These are phyloP conservation scores for Gypsophila paniculata DNA, from an alignment of 179 eudicot species.

Conservation along the genomic window DNA sequence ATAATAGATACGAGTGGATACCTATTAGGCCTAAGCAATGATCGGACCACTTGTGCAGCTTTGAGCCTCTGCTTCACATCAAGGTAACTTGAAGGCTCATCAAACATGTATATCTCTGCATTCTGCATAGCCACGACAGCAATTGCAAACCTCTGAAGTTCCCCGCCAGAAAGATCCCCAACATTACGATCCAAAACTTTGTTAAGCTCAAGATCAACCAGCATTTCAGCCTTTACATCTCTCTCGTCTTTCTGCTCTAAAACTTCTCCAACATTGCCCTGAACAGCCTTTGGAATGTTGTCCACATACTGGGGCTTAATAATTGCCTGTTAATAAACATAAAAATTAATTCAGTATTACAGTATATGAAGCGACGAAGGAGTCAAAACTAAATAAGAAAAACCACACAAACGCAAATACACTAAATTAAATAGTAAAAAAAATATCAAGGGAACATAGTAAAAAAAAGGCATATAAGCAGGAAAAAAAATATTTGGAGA, in stretches of 20 bases:
- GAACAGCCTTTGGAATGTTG: slow-evolving; percentile 95
- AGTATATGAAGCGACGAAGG: neutral
- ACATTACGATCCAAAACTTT: slow-evolving; percentile 93
- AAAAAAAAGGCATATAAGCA: neutral
- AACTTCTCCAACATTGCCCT: slow-evolving; percentile 89
- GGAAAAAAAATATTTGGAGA: neutral
- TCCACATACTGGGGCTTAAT: slow-evolving; percentile 98
- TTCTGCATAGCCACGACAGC: slow-evolving; percentile 87
- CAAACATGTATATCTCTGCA: slow-evolving; percentile 95
- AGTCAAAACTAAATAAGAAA: neutral
- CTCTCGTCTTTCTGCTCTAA: slow-evolving; percentile 89
- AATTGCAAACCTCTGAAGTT: slow-evolving; percentile 97
- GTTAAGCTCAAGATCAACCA: slow-evolving; percentile 72
- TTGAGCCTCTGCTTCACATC: slow-evolving; percentile 96
- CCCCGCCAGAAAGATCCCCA: slow-evolving; percentile 96
- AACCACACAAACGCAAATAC: neutral
- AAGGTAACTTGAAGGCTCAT: slow-evolving; percentile 95
- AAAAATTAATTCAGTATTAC: neutral
- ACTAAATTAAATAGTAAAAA: neutral
- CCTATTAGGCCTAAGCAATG: slow-evolving; percentile 90
- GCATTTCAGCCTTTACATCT: slow-evolving; percentile 60
- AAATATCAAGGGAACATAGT: neutral
- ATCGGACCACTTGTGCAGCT: slow-evolving; percentile 90
- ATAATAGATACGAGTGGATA: slow-evolving; percentile 22
- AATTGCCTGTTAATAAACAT: slow-evolving; percentile 50